Conservation (phyloP, 306 rosid genomes). For the Alnus rubra region DNA sequence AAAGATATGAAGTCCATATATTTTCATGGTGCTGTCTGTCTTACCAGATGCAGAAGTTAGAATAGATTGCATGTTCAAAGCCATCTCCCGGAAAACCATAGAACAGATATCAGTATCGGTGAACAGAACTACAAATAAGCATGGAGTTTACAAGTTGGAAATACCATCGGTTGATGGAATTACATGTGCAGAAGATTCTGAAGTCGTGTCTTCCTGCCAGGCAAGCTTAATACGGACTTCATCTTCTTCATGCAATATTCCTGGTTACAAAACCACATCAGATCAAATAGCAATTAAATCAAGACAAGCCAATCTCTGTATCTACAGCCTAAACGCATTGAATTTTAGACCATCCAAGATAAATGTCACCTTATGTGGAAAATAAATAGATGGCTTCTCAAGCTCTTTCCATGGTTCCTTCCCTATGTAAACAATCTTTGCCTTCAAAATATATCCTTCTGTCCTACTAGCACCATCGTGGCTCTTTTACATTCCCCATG, state of each 20-base stretch:
- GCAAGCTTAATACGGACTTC: conserved; percentile 72
- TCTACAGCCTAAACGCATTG: conserved; percentile 77
- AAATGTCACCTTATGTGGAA: conserved; percentile 62
- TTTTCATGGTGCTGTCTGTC: background rate
- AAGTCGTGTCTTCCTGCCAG: conserved; percentile 63
- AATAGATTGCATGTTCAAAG: conserved; percentile 79
- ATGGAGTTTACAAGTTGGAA: conserved; percentile 76
- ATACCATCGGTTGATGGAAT: conserved; percentile 93
- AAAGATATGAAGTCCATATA: background rate
- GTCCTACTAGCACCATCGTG: conserved; percentile 13
- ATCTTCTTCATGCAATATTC: conserved; percentile 80
- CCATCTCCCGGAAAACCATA: conserved; percentile 56
- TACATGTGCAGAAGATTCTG: conserved; percentile 84
- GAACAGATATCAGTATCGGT: conserved; percentile 84
- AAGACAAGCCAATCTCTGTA: conserved; percentile 71
- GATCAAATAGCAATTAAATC: conserved; percentile 75
- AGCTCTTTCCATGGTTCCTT: background rate
- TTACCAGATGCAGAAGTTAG: conserved; percentile 76
- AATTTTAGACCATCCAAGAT: conserved; percentile 78
- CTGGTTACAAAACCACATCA: conserved; percentile 79
- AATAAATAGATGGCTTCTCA: conserved; percentile 4
- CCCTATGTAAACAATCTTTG: background rate
- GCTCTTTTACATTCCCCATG: conserved; percentile 29
- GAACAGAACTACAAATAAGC: conserved; percentile 78
- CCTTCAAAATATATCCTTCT: background rate